A percentile compares a stretch with the other conserved stretches of the same genome.
Conservation (phyloP, 2,329 filamentous ascomycete genomes). For the Thelonectria rubi region DNA sequence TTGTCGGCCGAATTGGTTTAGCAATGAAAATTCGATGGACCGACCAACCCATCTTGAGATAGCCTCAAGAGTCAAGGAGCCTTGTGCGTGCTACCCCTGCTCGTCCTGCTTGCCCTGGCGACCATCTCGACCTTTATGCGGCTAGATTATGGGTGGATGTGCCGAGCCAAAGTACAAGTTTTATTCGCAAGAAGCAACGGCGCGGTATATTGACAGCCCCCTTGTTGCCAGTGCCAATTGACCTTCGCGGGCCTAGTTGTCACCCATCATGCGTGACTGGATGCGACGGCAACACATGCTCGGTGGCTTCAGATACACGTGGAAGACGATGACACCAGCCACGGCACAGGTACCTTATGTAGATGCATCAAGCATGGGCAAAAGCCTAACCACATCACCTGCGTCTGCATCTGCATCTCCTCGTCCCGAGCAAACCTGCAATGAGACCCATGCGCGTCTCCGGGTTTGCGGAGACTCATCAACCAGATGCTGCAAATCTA, state of each 20-base stretch:
- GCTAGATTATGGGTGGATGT: slow-evolving; percentile 12
- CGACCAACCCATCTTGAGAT: slow-evolving; percentile 14
- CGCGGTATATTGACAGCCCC: slow-evolving; percentile 17
- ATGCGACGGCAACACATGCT: slow-evolving; percentile 5
- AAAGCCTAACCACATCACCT: slow-evolving; percentile 12
- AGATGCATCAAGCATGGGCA: not conserved
- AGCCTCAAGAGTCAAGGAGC: slow-evolving; percentile 1
- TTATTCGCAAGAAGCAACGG: not conserved
- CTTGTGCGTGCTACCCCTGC: slow-evolving; percentile 13
- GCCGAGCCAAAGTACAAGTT: not conserved
- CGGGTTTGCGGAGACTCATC: slow-evolving; percentile 1
- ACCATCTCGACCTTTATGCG: slow-evolving; percentile 13
- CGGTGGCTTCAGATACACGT: slow-evolving; percentile 9
- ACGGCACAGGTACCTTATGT: slow-evolving; percentile 10
- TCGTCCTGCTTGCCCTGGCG: not conserved
- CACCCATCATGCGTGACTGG: slow-evolving; percentile 14
- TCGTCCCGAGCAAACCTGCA: not conserved
- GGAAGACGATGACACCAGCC: not conserved
- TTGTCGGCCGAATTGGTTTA: slow-evolving; percentile 4
- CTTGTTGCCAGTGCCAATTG: slow-evolving; percentile 13
- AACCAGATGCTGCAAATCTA: not conserved
- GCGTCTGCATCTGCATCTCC: slow-evolving; percentile 12
- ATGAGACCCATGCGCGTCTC: slow-evolving; percentile 7
- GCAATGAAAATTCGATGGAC: not conserved
- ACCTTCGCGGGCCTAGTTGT: slow-evolving; percentile 8